These are phyloP conservation scores for Neofusicoccum kwambonambiense DNA, from an alignment of 2,329 filamentous ascomycete species.

Conservation along the genomic window DNA sequence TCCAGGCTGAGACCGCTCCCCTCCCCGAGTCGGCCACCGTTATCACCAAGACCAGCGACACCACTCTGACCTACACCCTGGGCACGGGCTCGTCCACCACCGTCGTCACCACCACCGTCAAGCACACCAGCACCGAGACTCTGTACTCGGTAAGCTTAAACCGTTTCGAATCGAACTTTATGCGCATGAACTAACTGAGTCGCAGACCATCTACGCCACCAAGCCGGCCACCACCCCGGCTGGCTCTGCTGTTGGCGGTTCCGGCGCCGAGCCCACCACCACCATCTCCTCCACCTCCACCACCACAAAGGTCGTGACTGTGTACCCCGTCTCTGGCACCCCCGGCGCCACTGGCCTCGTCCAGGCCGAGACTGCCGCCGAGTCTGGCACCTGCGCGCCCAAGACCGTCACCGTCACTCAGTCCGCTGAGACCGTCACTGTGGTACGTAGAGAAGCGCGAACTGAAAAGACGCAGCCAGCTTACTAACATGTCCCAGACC, in stretches of 20 bases:
- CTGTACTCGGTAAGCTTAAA: slow-evolving; percentile 1
- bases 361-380: slow-evolving; percentile 15
- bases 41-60: slow-evolving; percentile 13
- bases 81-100: slow-evolving; percentile 43
- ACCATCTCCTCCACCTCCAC: slow-evolving; percentile 35
- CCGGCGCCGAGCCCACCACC: slow-evolving; percentile 24
- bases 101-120: slow-evolving; percentile 45
- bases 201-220: slow-evolving; percentile 26
- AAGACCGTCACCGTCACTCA: slow-evolving; percentile 37
- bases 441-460: slow-evolving; percentile 22
- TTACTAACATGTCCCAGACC: background rate
- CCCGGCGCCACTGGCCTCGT: slow-evolving; percentile 10
- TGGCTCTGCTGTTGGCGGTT: background rate
- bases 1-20: slow-evolving; percentile 3
- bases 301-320: slow-evolving; percentile 36
- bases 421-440: slow-evolving; percentile 38
- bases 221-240: slow-evolving; percentile 21
- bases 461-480: background rate
- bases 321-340: slow-evolving; percentile 26
- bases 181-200: background rate
- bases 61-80: slow-evolving; percentile 35
- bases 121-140: slow-evolving; percentile 41
- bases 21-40: slow-evolving; percentile 18
- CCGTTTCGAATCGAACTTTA: background rate
- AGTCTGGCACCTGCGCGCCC: slow-evolving; percentile 22